Evolutionary conservation across 768 basidiomycete species (phyloP), one percentile per base, ranked within the genome.

Genomic region (Hortiboletus flavorubellus): DNA sequence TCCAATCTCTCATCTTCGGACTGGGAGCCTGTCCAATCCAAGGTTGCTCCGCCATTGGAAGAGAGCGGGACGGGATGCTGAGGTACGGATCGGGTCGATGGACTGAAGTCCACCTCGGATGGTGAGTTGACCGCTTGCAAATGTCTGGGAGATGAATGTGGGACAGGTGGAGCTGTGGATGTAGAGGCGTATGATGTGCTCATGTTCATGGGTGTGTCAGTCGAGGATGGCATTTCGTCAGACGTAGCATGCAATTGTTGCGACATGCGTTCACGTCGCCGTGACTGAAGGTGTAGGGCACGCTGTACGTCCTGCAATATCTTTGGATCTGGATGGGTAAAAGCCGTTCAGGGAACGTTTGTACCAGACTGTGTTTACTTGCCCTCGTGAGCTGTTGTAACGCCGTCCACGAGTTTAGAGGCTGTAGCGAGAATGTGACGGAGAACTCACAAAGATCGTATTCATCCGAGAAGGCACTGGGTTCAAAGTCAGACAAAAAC

Each of bases 271-370:
- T 87, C 87, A 62, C 90, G 89, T 29, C 88, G 81, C 46, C 85
- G 79, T 29, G 87, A 85, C 68, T 91, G 90, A 49, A 89, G 72
- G 53, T 81, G 83, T 31, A 92, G 65, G 6, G 87, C 89, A 50
- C 83, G 82, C 60, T 91, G 87, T 7, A 92, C 87, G 58, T 91
- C 90, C 67, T 87, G 88, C 50, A 91, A 68, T 58, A 92, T 86
- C 60, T 78, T 79, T n/a, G 89, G 87, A 73, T 92, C 89, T 92
- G 64, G 31, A 42, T 47, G 33, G 21, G 31, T 45, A 38, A 59
- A 53, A 31, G 44, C 58, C 51, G 34, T 55, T 61, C 50, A 68
- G 45, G 39, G 26, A 42, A 52, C 15, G 33, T 52, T 45, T 51
- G 33, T 31, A 52, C 49, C 30, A 44, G 39, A 57, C 14, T 49